Evolutionary conservation across 257 asterid genomes (phyloP), one percentile per base, ranked within the genome.

Genomic region (Fraxinus quadrangulata): DNA sequence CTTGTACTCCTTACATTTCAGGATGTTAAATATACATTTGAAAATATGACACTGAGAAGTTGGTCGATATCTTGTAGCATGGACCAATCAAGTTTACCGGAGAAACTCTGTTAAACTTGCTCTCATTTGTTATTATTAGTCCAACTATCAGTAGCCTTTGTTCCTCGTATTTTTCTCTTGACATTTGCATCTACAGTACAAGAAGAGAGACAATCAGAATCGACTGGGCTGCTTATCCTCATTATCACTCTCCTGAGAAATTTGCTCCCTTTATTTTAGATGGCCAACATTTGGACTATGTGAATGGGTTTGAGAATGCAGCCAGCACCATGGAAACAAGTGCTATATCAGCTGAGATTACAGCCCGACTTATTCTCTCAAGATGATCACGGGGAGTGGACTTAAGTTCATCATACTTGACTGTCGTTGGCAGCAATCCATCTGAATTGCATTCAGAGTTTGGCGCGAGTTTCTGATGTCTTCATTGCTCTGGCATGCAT

Each of bases 291-390:
- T 88, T 95, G 28, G 91, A 95, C 92, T 95, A 95, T 78, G 86
- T 95, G 66, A 95, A 95, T 72, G 97, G 98, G 37, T 93, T 93
- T 33, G 99, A 95, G 86, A 95, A 93, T 90, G 99, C 97, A 51
- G 99, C 98, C 42, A 95, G 99, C 90, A 78, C 96, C 84, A 95
- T 95, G 84, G 99, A 95, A 84, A 89, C 97, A 5, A 91, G 97
- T 70, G 95, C 98, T 21, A 98, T 95, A 78, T 79, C 99, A 26
- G 99, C 96, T 63, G 99, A 95, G 88, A 95, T 93, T 79, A 83
- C 91, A 47, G 97, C 96, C 26, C 92, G 97, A 36, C 92, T 95
- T 37, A 90, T 95, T 87, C 92, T 95, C 75, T 89, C 94, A 16
- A 86, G 97, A 85, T 85, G 90, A 45, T 34, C 87, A 5, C 78